Base-by-base conservation (phyloP, 2,329 filamentous ascomycete genomes). In the Alternaria incomplexa region DNA sequence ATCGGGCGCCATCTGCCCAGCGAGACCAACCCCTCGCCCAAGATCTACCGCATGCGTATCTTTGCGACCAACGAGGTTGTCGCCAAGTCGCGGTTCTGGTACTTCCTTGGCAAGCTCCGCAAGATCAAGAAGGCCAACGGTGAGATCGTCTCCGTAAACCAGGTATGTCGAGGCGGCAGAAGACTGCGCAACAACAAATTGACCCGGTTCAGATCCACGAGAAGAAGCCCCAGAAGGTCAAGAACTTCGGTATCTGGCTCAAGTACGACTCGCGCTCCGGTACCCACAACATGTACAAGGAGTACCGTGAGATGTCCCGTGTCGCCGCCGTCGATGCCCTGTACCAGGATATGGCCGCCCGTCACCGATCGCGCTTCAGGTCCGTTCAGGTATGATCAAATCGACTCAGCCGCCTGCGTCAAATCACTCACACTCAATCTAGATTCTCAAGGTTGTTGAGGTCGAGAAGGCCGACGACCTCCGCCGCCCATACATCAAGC, bases 281-380 rank as follows among this genome's bases (percentile, higher is more conserved):
- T 80, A 99, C 96, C 80, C 96, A 99, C 93, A 99, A 99, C 92
- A 99, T 99, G 96, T 99, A 99, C 93, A 98, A 98, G 91, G 96
- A 99, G 91, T 98, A 97, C 92, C 93, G 96, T 83, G 96, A 98
- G 89, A 92, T 98, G 89, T 95, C 92, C 83, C 90, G 96, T 85
- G 92, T 91, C 81, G 95, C 96, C 77, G 96, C 96, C 75, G 95
- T 98, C 81, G 92, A 98, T 86, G 86, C 95, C 77, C 90, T 99
- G 83, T 99, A 99, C 91, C 92, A 96, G 86, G 96, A 99, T 88
- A 98, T 99, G 96, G 93, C 96, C 78, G 95, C 96, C 84, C 93
- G 96, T 84, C 96, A 99, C 90, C 93, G 93, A 83, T 91, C 96
- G 81, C 93, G 96, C 81, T 99, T 99, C 89, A 90, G 96, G 86